A percentile compares a stretch with the other conserved stretches of the same genome.
Evolutionary conservation across 345 rosid species (phyloP).

Genomic region (Eucalyptus guilfoylei): DNA sequence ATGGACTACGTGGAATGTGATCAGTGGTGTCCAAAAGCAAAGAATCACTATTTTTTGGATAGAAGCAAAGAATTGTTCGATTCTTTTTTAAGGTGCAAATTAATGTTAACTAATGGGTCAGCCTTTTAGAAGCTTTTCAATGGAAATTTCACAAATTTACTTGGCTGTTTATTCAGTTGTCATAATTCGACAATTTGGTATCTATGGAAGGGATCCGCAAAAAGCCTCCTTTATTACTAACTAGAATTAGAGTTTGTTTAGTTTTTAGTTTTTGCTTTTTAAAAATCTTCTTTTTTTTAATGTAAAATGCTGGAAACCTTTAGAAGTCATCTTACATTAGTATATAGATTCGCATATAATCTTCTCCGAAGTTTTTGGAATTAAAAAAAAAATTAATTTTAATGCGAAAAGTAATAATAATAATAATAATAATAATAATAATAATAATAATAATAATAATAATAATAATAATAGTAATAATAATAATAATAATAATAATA

Average conservation of each 20-base stretch:
- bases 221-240: neutral
- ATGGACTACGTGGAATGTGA: neutral
- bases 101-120: no score
- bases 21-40: neutral
- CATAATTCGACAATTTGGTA: neutral
- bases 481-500: no score
- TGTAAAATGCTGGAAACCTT: neutral
- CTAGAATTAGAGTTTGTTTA: neutral
- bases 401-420: no score
- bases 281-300: neutral
- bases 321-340: neutral
- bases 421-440: no score
- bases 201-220: neutral
- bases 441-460: no score
- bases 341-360: neutral
- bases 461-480: no score
- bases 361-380: neutral
- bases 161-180: neutral
- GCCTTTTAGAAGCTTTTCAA: neutral
- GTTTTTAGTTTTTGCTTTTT: neutral
- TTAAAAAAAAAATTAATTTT: neutral
- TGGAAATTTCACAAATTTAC: neutral
- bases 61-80: neutral
- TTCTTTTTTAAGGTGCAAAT: neutral
- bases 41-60: neutral